Base-by-base conservation (phyloP, 257 asterid genomes). In the Fraxinus anomala region DNA sequence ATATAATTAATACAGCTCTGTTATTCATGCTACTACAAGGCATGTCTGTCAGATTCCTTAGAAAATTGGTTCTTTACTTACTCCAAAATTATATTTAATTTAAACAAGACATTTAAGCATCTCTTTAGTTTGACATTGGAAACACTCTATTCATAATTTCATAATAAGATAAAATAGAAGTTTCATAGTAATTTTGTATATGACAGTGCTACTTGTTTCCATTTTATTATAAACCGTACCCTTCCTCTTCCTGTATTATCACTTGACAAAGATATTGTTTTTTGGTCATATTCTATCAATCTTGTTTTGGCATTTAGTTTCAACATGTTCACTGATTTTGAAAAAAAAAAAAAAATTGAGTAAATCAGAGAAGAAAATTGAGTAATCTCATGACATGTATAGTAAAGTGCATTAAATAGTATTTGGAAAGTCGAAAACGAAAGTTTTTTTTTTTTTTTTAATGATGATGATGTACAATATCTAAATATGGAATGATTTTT, bases 141-240 rank as follows among this genome's bases (percentile, higher is more conserved):
- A 76, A 79, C 83, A 80, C 63, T 76, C 79, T 80, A 80, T 77
- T 73, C 73, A 84, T 88, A 82, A 83, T 82, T 77, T 73, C 73
- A 84, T 88, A 82, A 83, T 82, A 87, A 84, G 90, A 89, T 91
- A 87, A 92, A 88, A 91, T 81, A 91, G 94, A 92, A 91, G 93
- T 92, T 88, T 89, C 89, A 87, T 73, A 80, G 86, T 78, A 74
- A 82, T 61, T 42, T 24, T 63, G 36, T 26, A 61, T 61, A 6
- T 63, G 69, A 12, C 69, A 63, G 36, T 26, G 36, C 68, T 63
- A 24, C 34, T 11, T 23, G 69, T 63, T 61, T 42, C 51, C 51
- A 42, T 42, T 17, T 42, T 3, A 3, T 42, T 14, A 13, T 2
- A 40, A 68, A 37, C 31, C 69, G 70, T 61, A 36, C 49, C 56